phyloP scores from a whole-genome alignment of 352 stramenopile genomes.

The Plasmopara muralis region DNA sequence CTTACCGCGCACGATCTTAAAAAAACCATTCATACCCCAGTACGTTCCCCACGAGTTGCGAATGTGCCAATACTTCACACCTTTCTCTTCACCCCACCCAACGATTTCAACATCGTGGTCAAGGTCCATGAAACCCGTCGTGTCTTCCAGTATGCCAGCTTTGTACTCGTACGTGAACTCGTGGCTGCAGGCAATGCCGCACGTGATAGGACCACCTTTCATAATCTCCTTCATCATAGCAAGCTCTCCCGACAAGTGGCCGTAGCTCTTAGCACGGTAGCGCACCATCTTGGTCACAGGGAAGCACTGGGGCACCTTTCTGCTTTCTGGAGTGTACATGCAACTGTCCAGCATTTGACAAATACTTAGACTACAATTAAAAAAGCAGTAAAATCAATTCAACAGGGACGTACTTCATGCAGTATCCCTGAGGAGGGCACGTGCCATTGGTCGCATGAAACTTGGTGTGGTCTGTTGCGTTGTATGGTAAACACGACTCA shows the following conservation, averaged over 20 bases:
- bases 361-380: too few relatives aligned
- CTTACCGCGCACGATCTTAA: constrained; percentile 89
- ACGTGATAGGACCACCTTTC: constrained; percentile 86
- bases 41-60: constrained; percentile 93
- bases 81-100: constrained; percentile 90
- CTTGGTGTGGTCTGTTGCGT: constrained; percentile 78
- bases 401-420: constrained; percentile 54
- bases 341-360: constrained; percentile 30
- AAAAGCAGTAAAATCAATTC: too few relatives aligned
- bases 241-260: constrained; percentile 57
- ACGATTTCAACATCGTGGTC: constrained; percentile 80
- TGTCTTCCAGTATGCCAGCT: constrained; percentile 89
- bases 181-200: constrained; percentile 88
- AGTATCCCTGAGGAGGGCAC: constrained; percentile 68
- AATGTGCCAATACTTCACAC: constrained; percentile 95
- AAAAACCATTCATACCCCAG: constrained; percentile 96
- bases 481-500: constrained; percentile 77
- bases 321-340: constrained; percentile 66
- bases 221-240: constrained; percentile 83
- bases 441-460: constrained; percentile 58
- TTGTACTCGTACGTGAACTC: constrained; percentile 88
- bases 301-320: constrained; percentile 41
- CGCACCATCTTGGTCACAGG: constrained; percentile 73
- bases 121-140: constrained; percentile 79
- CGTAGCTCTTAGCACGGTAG: constrained; percentile 70